Base-by-base conservation (phyloP, 2,329 filamentous ascomycete genomes). In the Aspergillus thermomutatus region DNA sequence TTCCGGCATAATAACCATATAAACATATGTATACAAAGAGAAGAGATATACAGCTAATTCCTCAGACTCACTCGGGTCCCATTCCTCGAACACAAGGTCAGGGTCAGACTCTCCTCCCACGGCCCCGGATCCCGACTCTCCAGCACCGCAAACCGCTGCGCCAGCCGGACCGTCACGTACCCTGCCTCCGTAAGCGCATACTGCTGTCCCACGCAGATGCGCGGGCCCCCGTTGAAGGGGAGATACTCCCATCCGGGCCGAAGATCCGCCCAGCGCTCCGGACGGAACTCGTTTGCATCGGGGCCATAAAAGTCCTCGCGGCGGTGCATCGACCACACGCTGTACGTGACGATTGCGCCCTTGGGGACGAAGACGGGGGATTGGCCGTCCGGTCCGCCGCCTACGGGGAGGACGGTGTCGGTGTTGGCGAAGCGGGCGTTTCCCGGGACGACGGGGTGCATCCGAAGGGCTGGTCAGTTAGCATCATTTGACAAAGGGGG, bases 261-360 rank as follows among this genome's bases (percentile, higher is more conserved):
- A 37, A 53, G 46, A 11, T 54, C 57, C 26, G 72, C 72, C 78
- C 77, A 81, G 46, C 79, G 69, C 68, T 79, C 78, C 0, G 79
- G 79, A 49, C 66, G 67, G 68, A 76, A 81, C 34, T 70, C 71
- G 2, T 75, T 63, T 9, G 75, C 73, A 43, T 79, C 77, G 9
- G 61, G 31, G 6, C 76, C 75, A 57, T 68, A 79, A 59, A 72
- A 66, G 53, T 79, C 76, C 27, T 65, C 66, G 21, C 87, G 82
- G 2, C 88, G 83, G 68, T 92, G 88, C 87, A 92, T 88, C 9
- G 82, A 72, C 50, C 89, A 80, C 0, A 87, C 79, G 45, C 80
- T 84, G 78, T 90, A 92, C 51, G 73, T 79, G 59, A 92, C 76
- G 14, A 82, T 73, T 0, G 83, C 84, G 66, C 85, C 83, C 70